Conservation (phyloP, 2,329 filamentous ascomycete species). For the Aspergillus sp. region DNA sequence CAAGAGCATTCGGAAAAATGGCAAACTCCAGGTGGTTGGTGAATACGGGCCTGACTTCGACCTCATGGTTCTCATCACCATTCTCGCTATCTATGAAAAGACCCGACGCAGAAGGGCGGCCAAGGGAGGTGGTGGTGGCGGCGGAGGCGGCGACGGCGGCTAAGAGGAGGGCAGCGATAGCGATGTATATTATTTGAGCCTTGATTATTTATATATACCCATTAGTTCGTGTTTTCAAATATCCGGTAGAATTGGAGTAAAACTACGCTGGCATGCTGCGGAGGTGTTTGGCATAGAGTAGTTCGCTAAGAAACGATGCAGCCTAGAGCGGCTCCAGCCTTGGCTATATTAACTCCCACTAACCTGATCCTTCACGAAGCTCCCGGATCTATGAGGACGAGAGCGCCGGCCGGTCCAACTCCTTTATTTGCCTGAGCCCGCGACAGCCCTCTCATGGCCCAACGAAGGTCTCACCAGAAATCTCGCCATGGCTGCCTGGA, state of each 20-base stretch:
- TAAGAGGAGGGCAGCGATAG: background rate
- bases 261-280: background rate
- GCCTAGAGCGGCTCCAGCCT: slow-evolving; percentile 11
- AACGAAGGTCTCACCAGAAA: slow-evolving; percentile 37
- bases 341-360: slow-evolving; percentile 15
- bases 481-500: slow-evolving; percentile 35
- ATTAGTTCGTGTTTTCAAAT: background rate
- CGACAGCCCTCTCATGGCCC: slow-evolving; percentile 25
- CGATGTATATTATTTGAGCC: no score
- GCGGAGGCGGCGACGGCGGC: slow-evolving; percentile 13
- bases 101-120: slow-evolving; percentile 17
- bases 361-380: slow-evolving; percentile 9
- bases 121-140: slow-evolving; percentile 12
- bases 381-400: slow-evolving; percentile 9
- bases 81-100: slow-evolving; percentile 27
- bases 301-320: slow-evolving; percentile 15
- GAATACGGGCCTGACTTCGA: slow-evolving; percentile 29
- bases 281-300: background rate
- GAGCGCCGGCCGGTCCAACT: background rate
- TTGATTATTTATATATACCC: background rate
- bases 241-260: background rate
- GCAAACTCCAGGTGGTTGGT: slow-evolving; percentile 30
- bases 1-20: slow-evolving; percentile 30
- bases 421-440: background rate
- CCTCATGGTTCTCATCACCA: slow-evolving; percentile 29